Percentiles rank a stretch among this genome's conserved stretches.
Conservation (phyloP, 129 eudicot species). For the Kitagawia praeruptora region DNA sequence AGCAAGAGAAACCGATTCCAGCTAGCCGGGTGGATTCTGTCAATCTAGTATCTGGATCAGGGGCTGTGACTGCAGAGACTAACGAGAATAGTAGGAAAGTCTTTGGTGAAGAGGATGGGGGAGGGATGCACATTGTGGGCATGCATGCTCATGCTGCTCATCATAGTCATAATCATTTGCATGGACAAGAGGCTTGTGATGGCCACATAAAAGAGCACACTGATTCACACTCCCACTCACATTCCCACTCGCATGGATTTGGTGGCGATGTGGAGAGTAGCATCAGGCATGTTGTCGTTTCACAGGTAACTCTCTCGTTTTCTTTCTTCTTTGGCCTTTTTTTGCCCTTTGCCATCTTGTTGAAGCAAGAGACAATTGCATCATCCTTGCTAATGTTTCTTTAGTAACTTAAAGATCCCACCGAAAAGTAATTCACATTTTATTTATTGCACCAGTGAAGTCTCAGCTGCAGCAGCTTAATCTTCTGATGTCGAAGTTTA, state of each 20-base stretch:
- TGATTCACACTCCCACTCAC: constrained; percentile 24
- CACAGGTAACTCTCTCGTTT: constrained; percentile 48
- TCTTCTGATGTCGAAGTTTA: not conserved
- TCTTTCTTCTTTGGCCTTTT: not conserved
- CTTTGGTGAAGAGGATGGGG: constrained; percentile 75
- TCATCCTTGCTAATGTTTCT: not conserved
- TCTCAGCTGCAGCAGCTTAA: not conserved
- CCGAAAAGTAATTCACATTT: not conserved
- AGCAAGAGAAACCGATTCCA: constrained; percentile 55
- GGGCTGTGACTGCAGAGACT: constrained; percentile 28
- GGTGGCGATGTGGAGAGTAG: constrained; percentile 51
- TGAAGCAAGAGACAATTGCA: not conserved
- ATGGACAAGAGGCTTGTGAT: constrained; percentile 55
- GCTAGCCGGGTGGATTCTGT: constrained; percentile 28
- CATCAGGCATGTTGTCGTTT: constrained; percentile 75
- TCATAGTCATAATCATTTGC: constrained; percentile 68
- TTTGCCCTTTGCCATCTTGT: not conserved
- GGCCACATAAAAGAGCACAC: constrained; percentile 32
- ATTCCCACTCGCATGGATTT: constrained; percentile 26
- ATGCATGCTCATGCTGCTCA: constrained; percentile 95
- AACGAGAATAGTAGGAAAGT: constrained; percentile 35
- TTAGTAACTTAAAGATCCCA: not conserved
- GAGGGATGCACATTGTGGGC: constrained; percentile 85
- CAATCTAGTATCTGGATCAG: constrained; percentile 32
- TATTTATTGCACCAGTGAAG: not conserved